These are phyloP conservation scores for Corymbia calophylla DNA, from an alignment of 441 rosid genomes.

Conservation along the genomic window DNA sequence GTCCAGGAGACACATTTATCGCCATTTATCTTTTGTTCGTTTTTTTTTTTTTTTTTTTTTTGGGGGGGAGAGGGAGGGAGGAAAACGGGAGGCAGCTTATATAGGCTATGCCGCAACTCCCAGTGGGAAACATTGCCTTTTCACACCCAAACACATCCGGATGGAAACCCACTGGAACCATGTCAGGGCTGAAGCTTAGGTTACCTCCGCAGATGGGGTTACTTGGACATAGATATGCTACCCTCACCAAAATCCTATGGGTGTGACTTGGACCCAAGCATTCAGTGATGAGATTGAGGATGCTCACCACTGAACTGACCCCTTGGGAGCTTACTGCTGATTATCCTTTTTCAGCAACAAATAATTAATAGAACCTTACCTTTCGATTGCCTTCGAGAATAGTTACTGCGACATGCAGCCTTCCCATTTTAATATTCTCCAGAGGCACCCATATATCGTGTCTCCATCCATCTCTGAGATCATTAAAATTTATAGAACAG, in stretches of 20 bases:
- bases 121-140: background rate
- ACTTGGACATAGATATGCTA: background rate
- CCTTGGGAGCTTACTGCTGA: background rate
- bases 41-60: background rate
- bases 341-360: background rate
- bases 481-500: slow-evolving; percentile 55
- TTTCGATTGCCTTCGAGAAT: slow-evolving; percentile 41
- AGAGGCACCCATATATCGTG: slow-evolving; percentile 85
- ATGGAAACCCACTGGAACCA: background rate
- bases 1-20: background rate
- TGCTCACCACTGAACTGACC: background rate
- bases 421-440: slow-evolving; percentile 69
- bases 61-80: background rate
- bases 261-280: background rate
- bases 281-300: background rate
- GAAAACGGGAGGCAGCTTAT: background rate
- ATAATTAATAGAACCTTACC: slow-evolving; percentile 18
- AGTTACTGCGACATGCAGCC: slow-evolving; percentile 77
- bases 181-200: background rate
- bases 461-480: slow-evolving; percentile 62
- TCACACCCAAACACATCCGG: background rate
- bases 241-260: background rate
- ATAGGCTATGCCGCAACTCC: background rate
- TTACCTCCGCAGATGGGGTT: background rate
- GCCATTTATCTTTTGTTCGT: background rate